These are phyloP conservation scores for Aspergillus luchuensis DNA, from an alignment of 2,329 filamentous ascomycete species.

Conservation along the genomic window DNA sequence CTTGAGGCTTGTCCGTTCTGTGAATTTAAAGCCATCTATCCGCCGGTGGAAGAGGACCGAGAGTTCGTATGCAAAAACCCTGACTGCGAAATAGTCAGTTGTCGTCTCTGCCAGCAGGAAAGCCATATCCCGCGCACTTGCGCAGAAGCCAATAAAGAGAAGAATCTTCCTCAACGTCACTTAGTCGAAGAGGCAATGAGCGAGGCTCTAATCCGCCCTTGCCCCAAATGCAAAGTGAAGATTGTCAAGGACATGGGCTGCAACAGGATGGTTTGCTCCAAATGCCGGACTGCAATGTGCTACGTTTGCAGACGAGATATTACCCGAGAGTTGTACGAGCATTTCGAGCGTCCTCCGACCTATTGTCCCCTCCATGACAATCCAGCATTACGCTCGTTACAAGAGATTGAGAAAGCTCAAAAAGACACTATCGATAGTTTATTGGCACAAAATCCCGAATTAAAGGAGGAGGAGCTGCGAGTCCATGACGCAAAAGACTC, in stretches of 20 bases:
- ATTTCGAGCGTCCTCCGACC: constrained; percentile 63
- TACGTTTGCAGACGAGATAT: constrained; percentile 64
- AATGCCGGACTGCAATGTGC: constrained; percentile 59
- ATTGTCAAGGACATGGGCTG: constrained; percentile 80
- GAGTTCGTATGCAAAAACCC: constrained; percentile 73
- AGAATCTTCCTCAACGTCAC: constrained; percentile 63
- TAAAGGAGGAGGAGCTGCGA: constrained; percentile 24
- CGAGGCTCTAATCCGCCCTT: constrained; percentile 72
- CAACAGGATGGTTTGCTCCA: constrained; percentile 77
- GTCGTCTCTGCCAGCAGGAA: constrained; percentile 66
- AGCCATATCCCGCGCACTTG: constrained; percentile 75
- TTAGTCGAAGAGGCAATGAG: constrained; percentile 83
- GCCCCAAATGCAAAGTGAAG: constrained; percentile 65
- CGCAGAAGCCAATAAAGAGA: constrained; percentile 64
- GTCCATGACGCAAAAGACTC: constrained; percentile 13
- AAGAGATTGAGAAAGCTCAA: constrained; percentile 34
- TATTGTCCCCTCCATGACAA: constrained; percentile 34
- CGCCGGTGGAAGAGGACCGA: constrained; percentile 65
- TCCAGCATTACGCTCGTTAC: constrained; percentile 15
- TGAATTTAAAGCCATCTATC: constrained; percentile 74
- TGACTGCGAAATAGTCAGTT: constrained; percentile 65
- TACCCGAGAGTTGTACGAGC: constrained; percentile 62
- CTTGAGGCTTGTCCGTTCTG: constrained; percentile 80
- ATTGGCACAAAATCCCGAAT: constrained; percentile 27
- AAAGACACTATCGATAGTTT: constrained; percentile 31